Percentiles rank a stretch among this genome's conserved stretches.
Evolutionary conservation across 164 flowering plant species (phyloP).

Genomic region (Magnolia kwangsiensis): DNA sequence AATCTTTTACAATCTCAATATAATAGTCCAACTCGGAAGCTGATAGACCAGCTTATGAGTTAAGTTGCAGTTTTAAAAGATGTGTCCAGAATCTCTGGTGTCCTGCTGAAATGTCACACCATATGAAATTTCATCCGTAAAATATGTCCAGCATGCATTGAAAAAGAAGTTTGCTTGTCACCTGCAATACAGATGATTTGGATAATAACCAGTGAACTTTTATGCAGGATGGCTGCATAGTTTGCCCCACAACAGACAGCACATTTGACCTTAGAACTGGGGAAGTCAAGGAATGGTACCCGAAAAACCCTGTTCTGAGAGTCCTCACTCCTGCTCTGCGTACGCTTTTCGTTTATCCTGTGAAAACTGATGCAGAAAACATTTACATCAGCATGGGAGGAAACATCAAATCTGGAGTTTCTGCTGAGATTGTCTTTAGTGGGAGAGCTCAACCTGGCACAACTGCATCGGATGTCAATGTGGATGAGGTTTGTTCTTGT

Average conservation of each 20-base stretch:
- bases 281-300: constrained; percentile 82
- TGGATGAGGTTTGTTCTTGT: constrained; percentile 65
- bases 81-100: background rate
- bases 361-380: constrained; percentile 69
- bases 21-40: background rate
- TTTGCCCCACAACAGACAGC: constrained; percentile 93
- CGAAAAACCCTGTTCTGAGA: constrained; percentile 86
- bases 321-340: constrained; percentile 80
- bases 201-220: background rate
- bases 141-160: background rate
- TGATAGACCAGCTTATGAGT: background rate
- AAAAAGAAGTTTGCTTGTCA: background rate
- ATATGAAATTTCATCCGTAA: background rate
- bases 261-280: constrained; percentile 84
- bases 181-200: background rate
- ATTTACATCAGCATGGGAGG: constrained; percentile 67
- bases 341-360: constrained; percentile 70
- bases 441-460: constrained; percentile 93
- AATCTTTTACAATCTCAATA: background rate
- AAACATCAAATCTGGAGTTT: constrained; percentile 31
- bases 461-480: constrained; percentile 83
- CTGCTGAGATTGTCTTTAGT: constrained; percentile 89
- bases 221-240: constrained; percentile 82
- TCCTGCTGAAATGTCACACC: background rate
- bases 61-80: too few species aligned